Conservation (phyloP, 2,329 filamentous ascomycete genomes). For the Trichophyton equinum region DNA sequence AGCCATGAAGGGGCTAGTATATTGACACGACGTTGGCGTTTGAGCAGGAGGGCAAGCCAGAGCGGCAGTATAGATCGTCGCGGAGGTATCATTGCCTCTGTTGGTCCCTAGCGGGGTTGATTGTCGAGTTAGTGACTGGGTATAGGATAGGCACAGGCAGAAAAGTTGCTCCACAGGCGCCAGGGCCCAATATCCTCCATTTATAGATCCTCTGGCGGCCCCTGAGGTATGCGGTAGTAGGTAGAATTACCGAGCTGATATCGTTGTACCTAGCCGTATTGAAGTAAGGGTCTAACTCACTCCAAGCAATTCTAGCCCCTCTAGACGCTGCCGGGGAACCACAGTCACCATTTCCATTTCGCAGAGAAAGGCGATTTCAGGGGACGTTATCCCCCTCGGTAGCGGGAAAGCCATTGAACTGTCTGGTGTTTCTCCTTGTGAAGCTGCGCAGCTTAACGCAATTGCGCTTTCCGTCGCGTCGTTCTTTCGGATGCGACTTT, state of each 20-base stretch:
- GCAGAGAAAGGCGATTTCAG: slow-evolving; percentile 85
- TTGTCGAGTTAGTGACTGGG: slow-evolving; percentile 1
- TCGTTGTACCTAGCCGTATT: background rate
- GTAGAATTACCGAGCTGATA: background rate
- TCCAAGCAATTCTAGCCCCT: slow-evolving; percentile 69
- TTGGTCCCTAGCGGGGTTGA: slow-evolving; percentile 50
- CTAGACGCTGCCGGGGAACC: slow-evolving; percentile 78
- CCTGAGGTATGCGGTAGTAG: background rate
- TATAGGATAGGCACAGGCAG: background rate
- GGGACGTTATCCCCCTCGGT: slow-evolving; percentile 58
- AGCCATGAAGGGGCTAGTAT: slow-evolving; percentile 89
- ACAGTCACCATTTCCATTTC: slow-evolving; percentile 96
- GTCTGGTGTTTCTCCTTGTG: background rate
- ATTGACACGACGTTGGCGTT: slow-evolving; percentile 86
- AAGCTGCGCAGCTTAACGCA: background rate
- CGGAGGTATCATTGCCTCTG: slow-evolving; percentile 65
- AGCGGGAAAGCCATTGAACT: slow-evolving; percentile 48
- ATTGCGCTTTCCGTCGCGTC: background rate
- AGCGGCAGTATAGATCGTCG: slow-evolving; percentile 68
- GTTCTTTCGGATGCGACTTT: background rate
- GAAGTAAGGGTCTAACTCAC: slow-evolving; percentile 44
- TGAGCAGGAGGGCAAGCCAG: slow-evolving; percentile 90
- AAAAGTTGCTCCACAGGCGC: slow-evolving; percentile 5
- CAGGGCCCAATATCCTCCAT: background rate
- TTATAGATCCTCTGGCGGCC: background rate